Evolutionary conservation across 305 asterid genomes (phyloP).

Genomic region (Andrographis paniculata): DNA sequence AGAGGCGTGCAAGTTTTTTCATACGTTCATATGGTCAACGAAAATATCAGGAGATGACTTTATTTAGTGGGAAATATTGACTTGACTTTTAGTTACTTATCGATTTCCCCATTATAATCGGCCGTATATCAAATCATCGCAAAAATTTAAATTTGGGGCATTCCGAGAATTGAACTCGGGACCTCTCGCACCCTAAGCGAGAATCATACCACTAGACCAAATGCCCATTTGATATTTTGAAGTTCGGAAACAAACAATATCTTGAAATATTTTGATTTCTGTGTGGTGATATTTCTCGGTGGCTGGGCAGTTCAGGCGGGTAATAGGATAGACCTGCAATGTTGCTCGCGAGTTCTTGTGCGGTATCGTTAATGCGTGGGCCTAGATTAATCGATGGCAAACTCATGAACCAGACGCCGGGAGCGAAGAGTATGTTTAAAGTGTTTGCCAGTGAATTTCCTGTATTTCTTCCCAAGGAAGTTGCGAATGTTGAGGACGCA

Average conservation of each 20-base stretch:
- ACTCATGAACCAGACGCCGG: conserved; percentile 8
- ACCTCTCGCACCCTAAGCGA: conserved; percentile 92
- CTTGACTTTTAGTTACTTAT: too few species aligned
- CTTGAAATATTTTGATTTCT: too few species aligned
- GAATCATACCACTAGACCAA: conserved; percentile 92
- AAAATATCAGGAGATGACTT: too few species aligned
- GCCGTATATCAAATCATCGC: too few species aligned
- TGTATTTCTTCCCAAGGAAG: conserved; percentile 62
- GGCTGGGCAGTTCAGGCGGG: too few species aligned
- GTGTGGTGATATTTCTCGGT: too few species aligned
- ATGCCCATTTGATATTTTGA: conserved; percentile 13
- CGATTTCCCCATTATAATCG: too few species aligned
- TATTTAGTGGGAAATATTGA: too few species aligned
- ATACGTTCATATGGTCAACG: too few species aligned
- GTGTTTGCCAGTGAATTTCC: conserved; percentile 48
- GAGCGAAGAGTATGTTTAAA: conserved; percentile 14
- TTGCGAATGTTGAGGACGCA: conserved; percentile 58
- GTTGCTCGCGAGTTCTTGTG: conserved; percentile 22
- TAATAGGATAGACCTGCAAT: too few species aligned
- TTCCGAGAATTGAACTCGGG: conserved; percentile 90
- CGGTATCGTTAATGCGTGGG: conserved; percentile 20
- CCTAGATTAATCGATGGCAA: conserved; percentile 15
- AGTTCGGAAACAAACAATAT: too few species aligned
- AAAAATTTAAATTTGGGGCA: conserved; percentile 33
- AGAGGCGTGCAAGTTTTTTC: too few species aligned